phyloP scores from a whole-genome alignment of 371 early-diverging fungal genomes.

The Mucor velutinosus region DNA sequence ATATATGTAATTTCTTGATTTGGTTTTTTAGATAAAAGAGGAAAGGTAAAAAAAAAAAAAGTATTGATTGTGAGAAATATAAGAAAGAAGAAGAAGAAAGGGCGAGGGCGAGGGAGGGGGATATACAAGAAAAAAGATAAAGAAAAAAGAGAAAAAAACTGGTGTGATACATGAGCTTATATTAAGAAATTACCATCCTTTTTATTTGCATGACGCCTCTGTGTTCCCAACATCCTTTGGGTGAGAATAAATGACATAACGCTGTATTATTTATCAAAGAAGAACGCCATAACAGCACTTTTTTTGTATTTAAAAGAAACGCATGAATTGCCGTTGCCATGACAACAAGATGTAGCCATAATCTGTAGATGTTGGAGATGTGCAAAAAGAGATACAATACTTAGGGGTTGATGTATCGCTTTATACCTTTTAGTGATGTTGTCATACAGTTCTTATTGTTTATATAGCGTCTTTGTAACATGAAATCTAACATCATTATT shows the following conservation, averaged over 20 bases:
- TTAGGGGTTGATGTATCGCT: not conserved
- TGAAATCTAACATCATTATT: not conserved
- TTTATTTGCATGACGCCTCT: slow-evolving; percentile 22
- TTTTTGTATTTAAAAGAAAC: not conserved
- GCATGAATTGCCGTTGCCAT: not conserved
- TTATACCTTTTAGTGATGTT: not conserved
- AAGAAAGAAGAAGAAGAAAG: not conserved
- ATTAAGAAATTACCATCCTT: slow-evolving; percentile 2
- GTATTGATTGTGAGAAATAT: not conserved
- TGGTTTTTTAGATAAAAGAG: slow-evolving; percentile 1
- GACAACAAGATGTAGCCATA: not conserved
- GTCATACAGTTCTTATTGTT: not conserved
- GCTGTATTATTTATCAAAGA: not conserved
- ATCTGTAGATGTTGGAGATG: not conserved
- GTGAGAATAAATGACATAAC: slow-evolving; percentile 16
- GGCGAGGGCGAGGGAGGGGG: not conserved
- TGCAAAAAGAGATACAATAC: not conserved
- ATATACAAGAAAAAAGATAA: not conserved
- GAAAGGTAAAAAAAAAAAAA: not conserved
- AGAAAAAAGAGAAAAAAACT: slow-evolving; percentile 1
- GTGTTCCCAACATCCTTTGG: slow-evolving; percentile 7
- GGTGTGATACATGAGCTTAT: not conserved
- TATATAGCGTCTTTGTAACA: not conserved
- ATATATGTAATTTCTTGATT: slow-evolving; percentile 6
- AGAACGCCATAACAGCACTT: not conserved